Percentiles rank a stretch among this genome's conserved stretches.
These are phyloP conservation scores for Candida adriatica DNA, from an alignment of 805 yeast species.

Conservation along the genomic window DNA sequence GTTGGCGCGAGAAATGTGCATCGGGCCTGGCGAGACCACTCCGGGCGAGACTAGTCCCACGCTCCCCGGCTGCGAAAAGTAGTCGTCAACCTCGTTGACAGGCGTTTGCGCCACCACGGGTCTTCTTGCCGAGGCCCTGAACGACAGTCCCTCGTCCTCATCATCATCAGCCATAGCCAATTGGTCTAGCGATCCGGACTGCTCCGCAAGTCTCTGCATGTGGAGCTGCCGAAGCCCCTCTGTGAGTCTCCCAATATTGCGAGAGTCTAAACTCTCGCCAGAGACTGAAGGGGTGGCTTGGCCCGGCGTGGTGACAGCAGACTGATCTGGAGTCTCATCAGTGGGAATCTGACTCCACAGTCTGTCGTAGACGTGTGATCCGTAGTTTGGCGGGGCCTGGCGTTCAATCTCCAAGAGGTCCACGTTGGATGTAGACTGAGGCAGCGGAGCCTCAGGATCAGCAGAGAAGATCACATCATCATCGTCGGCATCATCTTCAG, in stretches of 20 bases:
- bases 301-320: constrained; percentile 26
- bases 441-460: constrained; percentile 24
- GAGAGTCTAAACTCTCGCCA: constrained; percentile 20
- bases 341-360: constrained; percentile 56
- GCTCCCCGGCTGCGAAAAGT: constrained; percentile 25
- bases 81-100: constrained; percentile 25
- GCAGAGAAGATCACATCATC: constrained; percentile 35
- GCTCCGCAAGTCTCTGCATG: constrained; percentile 37
- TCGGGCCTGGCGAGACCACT: constrained; percentile 44
- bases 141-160: constrained; percentile 16
- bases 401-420: constrained; percentile 33
- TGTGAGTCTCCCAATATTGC: constrained; percentile 32
- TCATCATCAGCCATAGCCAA: constrained; percentile 18
- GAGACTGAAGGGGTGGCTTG: constrained; percentile 19
- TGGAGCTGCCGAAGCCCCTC: constrained; percentile 48
- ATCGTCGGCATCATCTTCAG: constrained; percentile 26
- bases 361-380: constrained; percentile 72
- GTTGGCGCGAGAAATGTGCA: constrained; percentile 51
- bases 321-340: constrained; percentile 27
- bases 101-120: constrained; percentile 23
- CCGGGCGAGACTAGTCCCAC: constrained; percentile 32
- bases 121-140: constrained; percentile 4
- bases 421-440: constrained; percentile 8
- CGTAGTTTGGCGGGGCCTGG: constrained; percentile 84
- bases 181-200: constrained; percentile 25